Evolutionary conservation across 257 asterid species (phyloP).

Genomic region (Capsicum chinense): DNA sequence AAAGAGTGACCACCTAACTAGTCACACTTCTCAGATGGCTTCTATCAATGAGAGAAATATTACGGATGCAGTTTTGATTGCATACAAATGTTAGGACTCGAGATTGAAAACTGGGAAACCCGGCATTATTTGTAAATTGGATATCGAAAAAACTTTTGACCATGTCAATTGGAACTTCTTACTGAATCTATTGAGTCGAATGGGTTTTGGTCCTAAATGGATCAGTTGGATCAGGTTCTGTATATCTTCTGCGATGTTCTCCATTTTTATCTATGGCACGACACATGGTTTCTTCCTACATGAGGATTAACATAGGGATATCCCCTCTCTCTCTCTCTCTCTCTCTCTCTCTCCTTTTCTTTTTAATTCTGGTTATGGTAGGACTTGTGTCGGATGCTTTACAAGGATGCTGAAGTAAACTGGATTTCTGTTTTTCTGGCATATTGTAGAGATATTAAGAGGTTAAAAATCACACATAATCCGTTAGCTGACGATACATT

Average conservation of each 20-base stretch:
- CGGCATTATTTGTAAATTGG: background rate
- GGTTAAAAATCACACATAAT: background rate
- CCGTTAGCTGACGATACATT: background rate
- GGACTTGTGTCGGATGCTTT: background rate
- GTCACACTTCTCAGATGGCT: constrained; percentile 1
- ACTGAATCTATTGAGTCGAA: background rate
- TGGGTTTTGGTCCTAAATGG: background rate
- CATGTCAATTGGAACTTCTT: background rate
- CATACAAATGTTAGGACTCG: background rate
- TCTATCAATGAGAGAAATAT: background rate
- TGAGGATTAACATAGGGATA: background rate
- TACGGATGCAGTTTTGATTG: background rate
- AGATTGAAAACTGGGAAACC: background rate
- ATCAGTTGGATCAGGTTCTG: background rate
- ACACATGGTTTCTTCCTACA: background rate
- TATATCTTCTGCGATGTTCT: background rate
- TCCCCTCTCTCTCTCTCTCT: background rate
- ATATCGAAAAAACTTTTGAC: background rate
- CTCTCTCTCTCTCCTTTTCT: background rate
- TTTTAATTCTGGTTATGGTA: background rate
- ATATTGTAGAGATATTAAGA: background rate
- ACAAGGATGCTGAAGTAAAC: background rate
- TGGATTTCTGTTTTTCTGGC: background rate
- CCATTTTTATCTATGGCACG: background rate
- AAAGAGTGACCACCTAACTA: background rate